Evolutionary conservation across 2,329 filamentous ascomycete genomes (phyloP).

Genomic region (Ceratocystis destructans): DNA sequence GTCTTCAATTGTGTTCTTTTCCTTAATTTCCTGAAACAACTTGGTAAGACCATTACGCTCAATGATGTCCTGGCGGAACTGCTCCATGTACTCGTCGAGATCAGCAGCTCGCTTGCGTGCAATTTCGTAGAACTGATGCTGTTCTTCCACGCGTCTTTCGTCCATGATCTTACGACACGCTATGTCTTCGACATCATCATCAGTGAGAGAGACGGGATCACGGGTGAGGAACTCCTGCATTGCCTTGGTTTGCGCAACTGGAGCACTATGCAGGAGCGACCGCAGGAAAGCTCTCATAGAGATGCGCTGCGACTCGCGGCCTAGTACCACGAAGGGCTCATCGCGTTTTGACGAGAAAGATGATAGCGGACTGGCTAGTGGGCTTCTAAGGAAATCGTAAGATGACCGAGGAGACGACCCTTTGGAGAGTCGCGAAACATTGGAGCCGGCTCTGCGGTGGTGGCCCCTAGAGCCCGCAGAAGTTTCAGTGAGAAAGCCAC

Average conservation of each 20-base stretch:
- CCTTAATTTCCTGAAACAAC: conserved; percentile 82
- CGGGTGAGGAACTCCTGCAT: conserved; percentile 71
- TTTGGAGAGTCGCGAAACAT: conserved; percentile 11
- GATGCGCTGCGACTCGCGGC: conserved; percentile 79
- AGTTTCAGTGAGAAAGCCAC: conserved; percentile 5
- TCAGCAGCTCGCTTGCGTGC: conserved; percentile 80
- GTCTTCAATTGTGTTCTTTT: conserved; percentile 75
- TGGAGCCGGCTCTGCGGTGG: conserved; percentile 23
- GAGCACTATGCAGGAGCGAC: conserved; percentile 68
- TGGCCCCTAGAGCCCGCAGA: conserved; percentile 20
- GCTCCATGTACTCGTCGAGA: conserved; percentile 94
- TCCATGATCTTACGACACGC: conserved; percentile 67
- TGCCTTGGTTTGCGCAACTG: conserved; percentile 68
- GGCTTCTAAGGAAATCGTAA: conserved; percentile 15
- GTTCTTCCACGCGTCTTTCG: conserved; percentile 77
- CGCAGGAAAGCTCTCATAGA: conserved; percentile 86
- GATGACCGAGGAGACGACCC: conserved; percentile 20
- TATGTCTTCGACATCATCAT: conserved; percentile 76
- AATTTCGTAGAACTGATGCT: conserved; percentile 90
- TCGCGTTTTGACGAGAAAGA: conserved; percentile 14
- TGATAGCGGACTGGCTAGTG: conserved; percentile 15
- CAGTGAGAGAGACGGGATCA: conserved; percentile 58
- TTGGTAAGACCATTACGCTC: conserved; percentile 72
- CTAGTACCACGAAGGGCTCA: conserved; percentile 33
- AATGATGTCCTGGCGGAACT: conserved; percentile 59